Evolutionary conservation across 371 early-diverging fungal species (phyloP).

Genomic region (Mucor circinelloides): DNA sequence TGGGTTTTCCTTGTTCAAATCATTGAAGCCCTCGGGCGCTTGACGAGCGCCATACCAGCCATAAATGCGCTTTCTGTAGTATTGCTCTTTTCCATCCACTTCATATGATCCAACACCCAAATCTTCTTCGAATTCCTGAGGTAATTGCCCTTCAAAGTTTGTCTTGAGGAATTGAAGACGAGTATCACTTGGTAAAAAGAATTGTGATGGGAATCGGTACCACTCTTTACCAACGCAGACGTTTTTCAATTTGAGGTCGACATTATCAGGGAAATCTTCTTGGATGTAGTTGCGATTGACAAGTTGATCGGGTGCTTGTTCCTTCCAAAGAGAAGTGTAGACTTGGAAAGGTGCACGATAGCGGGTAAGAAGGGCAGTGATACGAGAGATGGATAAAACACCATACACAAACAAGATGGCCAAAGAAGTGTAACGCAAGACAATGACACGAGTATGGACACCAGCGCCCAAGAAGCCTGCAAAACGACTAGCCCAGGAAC

Average conservation of each 20-base stretch:
- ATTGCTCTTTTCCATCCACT: constrained; percentile 23
- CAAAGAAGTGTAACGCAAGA: constrained; percentile 39
- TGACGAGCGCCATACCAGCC: constrained; percentile 49
- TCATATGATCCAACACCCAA: constrained; percentile 24
- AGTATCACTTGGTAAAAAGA: constrained; percentile 75
- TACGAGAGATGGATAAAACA: constrained; percentile 64
- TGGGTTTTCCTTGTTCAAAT: constrained; percentile 70
- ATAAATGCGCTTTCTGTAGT: constrained; percentile 34
- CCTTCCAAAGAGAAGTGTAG: constrained; percentile 51
- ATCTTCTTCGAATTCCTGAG: constrained; percentile 63
- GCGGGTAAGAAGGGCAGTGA: constrained; percentile 57
- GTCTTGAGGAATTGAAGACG: constrained; percentile 65
- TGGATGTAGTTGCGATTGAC: constrained; percentile 36
- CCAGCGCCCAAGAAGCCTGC: constrained; percentile 38
- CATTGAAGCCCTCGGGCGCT: constrained; percentile 68
- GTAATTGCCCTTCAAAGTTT: constrained; percentile 69
- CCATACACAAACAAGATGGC: constrained; percentile 42
- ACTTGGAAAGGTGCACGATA: constrained; percentile 72
- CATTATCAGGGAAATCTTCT: constrained; percentile 35
- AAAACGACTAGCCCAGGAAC: constrained; percentile 39
- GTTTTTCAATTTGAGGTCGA: constrained; percentile 29
- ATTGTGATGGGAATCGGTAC: constrained; percentile 93
- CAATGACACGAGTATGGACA: constrained; percentile 30
- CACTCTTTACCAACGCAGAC: constrained; percentile 95
- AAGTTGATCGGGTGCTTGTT: constrained; percentile 33